These are phyloP conservation scores for Phytophthora hibernalis DNA, from an alignment of 352 stramenopile genomes.

Conservation along the genomic window DNA sequence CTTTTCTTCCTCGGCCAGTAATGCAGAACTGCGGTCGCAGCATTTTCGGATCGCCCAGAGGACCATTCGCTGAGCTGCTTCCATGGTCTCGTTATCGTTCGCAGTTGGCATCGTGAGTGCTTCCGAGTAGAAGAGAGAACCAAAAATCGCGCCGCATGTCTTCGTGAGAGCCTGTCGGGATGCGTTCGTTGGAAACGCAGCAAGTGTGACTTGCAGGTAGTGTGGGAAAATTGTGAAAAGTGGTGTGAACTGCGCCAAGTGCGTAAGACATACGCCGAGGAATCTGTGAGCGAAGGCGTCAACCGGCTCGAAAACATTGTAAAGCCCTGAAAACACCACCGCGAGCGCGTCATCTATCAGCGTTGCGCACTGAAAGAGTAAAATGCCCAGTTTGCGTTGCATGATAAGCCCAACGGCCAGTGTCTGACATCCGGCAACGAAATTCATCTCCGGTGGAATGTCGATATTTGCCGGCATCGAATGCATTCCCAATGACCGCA, in stretches of 20 bases:
- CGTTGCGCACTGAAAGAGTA: conserved; percentile 48
- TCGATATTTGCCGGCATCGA: conserved; percentile 7
- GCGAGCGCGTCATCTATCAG: conserved; percentile 53
- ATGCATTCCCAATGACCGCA: conserved; percentile 31
- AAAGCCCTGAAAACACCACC: conserved; percentile 57
- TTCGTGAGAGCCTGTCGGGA: conserved; percentile 47
- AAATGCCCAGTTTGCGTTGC: conserved; percentile 57
- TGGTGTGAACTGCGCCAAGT: conserved; percentile 53
- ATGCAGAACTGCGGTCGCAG: conserved; percentile 37
- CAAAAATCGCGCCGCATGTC: conserved; percentile 56
- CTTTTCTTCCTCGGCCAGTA: conserved; percentile 39
- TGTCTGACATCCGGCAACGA: conserved; percentile 46
- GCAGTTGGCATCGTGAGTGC: conserved; percentile 14
- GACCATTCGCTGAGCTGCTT: conserved; percentile 44
- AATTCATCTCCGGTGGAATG: conserved; percentile 41
- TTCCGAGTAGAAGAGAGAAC: conserved; percentile 57
- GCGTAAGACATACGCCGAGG: conserved; percentile 54
- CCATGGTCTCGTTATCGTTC: conserved; percentile 9
- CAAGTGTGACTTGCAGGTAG: conserved; percentile 62
- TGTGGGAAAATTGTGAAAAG: conserved; percentile 58
- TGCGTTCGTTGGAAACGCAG: conserved; percentile 45
- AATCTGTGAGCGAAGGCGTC: conserved; percentile 62
- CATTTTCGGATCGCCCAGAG: conserved; percentile 63
- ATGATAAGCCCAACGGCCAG: conserved; percentile 55
- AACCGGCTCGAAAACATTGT: conserved; percentile 59